These are phyloP conservation scores for Arthrobotrys pseudoclavata DNA, from an alignment of 2,329 filamentous ascomycete genomes.

Conservation along the genomic window DNA sequence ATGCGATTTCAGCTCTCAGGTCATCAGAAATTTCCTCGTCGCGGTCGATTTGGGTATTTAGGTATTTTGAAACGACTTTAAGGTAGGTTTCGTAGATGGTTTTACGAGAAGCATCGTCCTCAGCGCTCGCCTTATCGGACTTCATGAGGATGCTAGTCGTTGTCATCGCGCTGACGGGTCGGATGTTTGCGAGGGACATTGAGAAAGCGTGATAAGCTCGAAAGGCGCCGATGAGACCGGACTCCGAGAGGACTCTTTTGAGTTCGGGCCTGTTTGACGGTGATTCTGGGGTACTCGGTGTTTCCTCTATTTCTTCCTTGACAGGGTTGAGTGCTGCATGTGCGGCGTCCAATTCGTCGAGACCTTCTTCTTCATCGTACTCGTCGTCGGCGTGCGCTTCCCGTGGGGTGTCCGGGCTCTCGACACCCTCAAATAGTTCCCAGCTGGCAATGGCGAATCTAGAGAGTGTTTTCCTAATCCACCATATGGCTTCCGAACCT, in stretches of 20 bases:
- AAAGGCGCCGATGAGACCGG: constrained; percentile 54
- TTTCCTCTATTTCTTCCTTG: constrained; percentile 19
- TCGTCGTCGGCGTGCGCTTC: constrained; percentile 48
- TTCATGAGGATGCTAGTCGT: constrained; percentile 39
- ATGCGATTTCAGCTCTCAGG: constrained; percentile 81
- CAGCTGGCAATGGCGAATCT: constrained; percentile 58
- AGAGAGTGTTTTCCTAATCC: constrained; percentile 56
- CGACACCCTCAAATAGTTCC: constrained; percentile 58
- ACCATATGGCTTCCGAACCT: constrained; percentile 49
- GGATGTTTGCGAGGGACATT: constrained; percentile 40
- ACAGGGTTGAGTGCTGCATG: constrained; percentile 40
- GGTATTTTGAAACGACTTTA: constrained; percentile 59
- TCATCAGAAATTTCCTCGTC: constrained; percentile 70
- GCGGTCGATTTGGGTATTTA: constrained; percentile 40
- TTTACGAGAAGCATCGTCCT: constrained; percentile 50
- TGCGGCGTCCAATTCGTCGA: constrained; percentile 50
- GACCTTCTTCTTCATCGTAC: constrained; percentile 47
- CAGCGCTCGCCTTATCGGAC: constrained; percentile 46
- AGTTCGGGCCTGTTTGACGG: constrained; percentile 36
- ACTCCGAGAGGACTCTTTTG: constrained; percentile 43
- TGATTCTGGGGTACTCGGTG: constrained; percentile 2
- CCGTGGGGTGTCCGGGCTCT: constrained; percentile 39
- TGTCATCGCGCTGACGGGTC: constrained; percentile 39
- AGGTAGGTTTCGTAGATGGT: constrained; percentile 56
- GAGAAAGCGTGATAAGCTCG: constrained; percentile 59